phyloP scores from a whole-genome alignment of 257 asterid species.

The Ligustrum vulgare region DNA sequence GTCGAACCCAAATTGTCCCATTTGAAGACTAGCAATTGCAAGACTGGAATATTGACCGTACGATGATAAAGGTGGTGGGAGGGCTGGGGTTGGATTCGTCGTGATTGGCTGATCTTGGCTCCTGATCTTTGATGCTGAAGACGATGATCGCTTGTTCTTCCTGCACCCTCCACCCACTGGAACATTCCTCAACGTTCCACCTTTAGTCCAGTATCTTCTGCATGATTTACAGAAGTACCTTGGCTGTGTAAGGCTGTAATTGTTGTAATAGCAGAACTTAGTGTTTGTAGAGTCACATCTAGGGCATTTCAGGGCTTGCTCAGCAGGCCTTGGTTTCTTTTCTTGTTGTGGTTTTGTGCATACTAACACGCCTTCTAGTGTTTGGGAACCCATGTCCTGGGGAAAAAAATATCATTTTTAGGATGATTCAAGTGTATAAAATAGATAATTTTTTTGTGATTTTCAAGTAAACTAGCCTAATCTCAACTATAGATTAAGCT shows the following conservation, averaged over 20 bases:
- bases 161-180: constrained; percentile 98
- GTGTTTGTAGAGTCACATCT: constrained; percentile 89
- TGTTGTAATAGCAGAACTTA: constrained; percentile 97
- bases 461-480: too few relatives aligned
- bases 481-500: too few relatives aligned
- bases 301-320: constrained; percentile 75
- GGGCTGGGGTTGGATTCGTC: constrained; percentile 35
- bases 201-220: constrained; percentile 91
- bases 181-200: constrained; percentile 85
- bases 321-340: constrained; percentile 71
- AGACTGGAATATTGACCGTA: constrained; percentile 39
- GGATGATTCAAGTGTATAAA: background rate
- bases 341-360: constrained; percentile 68
- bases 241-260: constrained; percentile 93
- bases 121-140: constrained; percentile 49
- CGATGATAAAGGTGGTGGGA: constrained; percentile 29
- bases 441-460: background rate
- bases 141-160: constrained; percentile 57
- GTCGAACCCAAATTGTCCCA: constrained; percentile 37
- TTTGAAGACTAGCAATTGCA: constrained; percentile 72
- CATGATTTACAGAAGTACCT: constrained; percentile 92
- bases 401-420: too few relatives aligned
- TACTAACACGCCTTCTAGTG: constrained; percentile 76
- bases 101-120: constrained; percentile 43
- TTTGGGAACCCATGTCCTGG: constrained; percentile 71